A percentile compares a stretch with the other conserved stretches of the same genome.
phyloP scores from a whole-genome alignment of 2,329 filamentous ascomycete genomes.

The Volutella citrinella region DNA sequence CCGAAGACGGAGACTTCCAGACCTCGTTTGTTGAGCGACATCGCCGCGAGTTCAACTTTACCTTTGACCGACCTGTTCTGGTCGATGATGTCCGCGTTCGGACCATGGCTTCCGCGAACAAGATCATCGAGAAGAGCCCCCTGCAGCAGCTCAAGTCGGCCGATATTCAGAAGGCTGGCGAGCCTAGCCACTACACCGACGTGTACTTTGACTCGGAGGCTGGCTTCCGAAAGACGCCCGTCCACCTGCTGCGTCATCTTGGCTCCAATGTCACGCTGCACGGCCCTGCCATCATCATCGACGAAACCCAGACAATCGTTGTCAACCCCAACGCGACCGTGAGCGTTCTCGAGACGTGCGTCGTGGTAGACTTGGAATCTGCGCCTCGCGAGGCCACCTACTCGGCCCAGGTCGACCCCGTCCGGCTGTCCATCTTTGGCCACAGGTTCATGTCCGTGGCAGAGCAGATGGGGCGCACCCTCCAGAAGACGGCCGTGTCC shows the following conservation, averaged over 20 bases:
- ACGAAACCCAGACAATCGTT: slow-evolving; percentile 70
- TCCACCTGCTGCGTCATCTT: slow-evolving; percentile 11
- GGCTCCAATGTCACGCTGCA: slow-evolving; percentile 3
- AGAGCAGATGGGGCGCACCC: slow-evolving; percentile 72
- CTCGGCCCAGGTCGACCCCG: slow-evolving; percentile 69
- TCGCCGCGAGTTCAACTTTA: neutral
- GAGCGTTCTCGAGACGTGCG: slow-evolving; percentile 24
- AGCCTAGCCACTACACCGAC: no score
- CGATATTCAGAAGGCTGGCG: no score
- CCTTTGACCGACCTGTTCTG: slow-evolving; percentile 17
- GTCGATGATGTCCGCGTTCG: slow-evolving; percentile 15
- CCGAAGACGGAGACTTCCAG: slow-evolving; percentile 31
- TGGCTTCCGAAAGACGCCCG: no score
- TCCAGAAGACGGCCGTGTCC: slow-evolving; percentile 72
- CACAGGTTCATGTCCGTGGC: slow-evolving; percentile 80
- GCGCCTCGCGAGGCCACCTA: no score
- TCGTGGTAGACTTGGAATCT: no score
- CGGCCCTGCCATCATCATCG: slow-evolving; percentile 68
- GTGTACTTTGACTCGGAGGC: no score
- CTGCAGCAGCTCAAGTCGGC: no score
- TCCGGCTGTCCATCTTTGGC: slow-evolving; percentile 70
- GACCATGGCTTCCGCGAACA: no score
- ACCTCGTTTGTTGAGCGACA: neutral
- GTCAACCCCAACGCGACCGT: slow-evolving; percentile 44
- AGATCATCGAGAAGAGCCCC: no score